phyloP scores from a whole-genome alignment of 805 yeast genomes.

The Saturnispora mendoncae region DNA sequence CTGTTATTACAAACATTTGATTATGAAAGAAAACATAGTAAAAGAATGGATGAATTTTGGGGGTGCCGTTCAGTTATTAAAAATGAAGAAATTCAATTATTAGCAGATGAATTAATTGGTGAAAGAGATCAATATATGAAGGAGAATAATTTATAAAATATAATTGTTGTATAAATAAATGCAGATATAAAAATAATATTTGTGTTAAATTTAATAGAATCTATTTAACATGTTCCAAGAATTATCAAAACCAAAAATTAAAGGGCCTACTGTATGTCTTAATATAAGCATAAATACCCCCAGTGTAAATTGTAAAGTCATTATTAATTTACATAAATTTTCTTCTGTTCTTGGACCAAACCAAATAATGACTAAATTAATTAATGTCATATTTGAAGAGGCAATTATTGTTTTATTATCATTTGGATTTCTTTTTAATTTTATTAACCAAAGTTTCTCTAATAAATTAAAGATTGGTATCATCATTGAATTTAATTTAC shows the following conservation, averaged over 20 bases:
- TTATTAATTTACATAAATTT: slow-evolving; percentile 48
- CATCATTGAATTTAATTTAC: slow-evolving; percentile 23
- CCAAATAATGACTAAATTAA: slow-evolving; percentile 76
- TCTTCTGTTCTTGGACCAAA: slow-evolving; percentile 89
- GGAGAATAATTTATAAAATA: not conserved
- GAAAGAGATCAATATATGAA: slow-evolving; percentile 38
- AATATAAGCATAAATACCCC: slow-evolving; percentile 60
- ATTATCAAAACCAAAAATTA: slow-evolving; percentile 87
- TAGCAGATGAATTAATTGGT: slow-evolving; percentile 52
- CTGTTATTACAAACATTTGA: slow-evolving; percentile 75
- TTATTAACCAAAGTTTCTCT: slow-evolving; percentile 41
- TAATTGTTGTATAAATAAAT: not conserved
- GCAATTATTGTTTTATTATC: slow-evolving; percentile 24
- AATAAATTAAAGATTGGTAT: slow-evolving; percentile 37
- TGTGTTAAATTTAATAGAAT: slow-evolving; percentile 19
- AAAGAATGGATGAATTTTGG: slow-evolving; percentile 63
- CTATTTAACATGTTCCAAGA: slow-evolving; percentile 34
- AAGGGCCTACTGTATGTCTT: slow-evolving; percentile 78
- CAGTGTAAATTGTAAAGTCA: slow-evolving; percentile 52
- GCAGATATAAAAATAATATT: not conserved
- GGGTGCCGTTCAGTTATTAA: slow-evolving; percentile 53
- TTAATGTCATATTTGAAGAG: slow-evolving; percentile 79
- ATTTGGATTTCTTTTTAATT: slow-evolving; percentile 25
- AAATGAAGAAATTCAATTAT: slow-evolving; percentile 57
- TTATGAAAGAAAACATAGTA: slow-evolving; percentile 62